Conservation (phyloP, 2,329 filamentous ascomycete species). For the Claviceps maximensis region DNA sequence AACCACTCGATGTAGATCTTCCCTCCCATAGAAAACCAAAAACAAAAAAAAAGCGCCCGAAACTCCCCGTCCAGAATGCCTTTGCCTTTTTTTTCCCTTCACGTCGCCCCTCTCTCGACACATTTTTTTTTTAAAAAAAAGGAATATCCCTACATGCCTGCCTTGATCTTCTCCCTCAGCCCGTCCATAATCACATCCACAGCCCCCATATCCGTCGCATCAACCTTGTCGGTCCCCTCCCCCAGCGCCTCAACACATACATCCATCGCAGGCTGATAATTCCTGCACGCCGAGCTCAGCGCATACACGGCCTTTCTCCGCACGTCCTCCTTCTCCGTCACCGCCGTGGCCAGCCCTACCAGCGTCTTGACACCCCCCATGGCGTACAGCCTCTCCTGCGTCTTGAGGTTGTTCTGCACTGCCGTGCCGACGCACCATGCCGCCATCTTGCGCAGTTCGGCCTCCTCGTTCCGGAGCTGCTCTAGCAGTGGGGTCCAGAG, state of each 20-base stretch:
- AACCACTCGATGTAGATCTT: conserved; percentile 5
- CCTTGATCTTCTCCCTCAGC: conserved; percentile 42
- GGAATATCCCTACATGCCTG: conserved; percentile 9
- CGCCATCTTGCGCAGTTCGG: conserved; percentile 67
- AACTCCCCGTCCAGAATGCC: conserved; percentile 22
- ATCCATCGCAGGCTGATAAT: conserved; percentile 77
- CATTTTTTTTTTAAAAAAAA: not conserved
- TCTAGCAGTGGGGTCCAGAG: conserved; percentile 73
- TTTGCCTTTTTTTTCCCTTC: not conserved
- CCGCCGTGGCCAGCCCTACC: conserved; percentile 41
- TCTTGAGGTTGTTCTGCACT: conserved; percentile 86
- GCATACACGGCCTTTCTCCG: conserved; percentile 83
- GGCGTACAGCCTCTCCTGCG: conserved; percentile 57
- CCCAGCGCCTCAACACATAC: conserved; percentile 48
- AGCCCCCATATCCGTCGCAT: conserved; percentile 77
- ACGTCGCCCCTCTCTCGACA: not conserved
- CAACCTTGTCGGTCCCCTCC: conserved; percentile 45
- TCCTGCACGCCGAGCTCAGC: conserved; percentile 72
- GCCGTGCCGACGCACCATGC: conserved; percentile 93
- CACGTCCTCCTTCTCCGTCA: conserved; percentile 39
- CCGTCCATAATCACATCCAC: conserved; percentile 62
- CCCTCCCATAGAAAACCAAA: too few relatives aligned
- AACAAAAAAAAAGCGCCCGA: conserved; percentile 8
- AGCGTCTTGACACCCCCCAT: conserved; percentile 58
- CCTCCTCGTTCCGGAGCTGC: conserved; percentile 53